Conservation (phyloP, 208 protist genomes). For the Acanthamoeba healyi region DNA sequence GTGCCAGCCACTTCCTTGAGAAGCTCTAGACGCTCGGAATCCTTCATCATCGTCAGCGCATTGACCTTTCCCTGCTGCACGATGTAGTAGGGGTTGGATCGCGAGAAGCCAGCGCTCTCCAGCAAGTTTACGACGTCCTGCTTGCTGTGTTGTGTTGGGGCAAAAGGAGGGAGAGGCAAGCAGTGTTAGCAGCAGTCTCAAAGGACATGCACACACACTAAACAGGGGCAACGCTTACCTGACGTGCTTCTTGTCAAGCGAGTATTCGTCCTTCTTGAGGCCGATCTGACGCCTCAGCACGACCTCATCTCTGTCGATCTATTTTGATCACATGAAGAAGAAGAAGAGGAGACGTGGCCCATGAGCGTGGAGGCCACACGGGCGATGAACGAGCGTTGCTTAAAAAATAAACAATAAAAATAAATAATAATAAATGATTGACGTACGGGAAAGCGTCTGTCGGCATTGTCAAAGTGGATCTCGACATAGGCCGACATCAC, state of each 20-base stretch:
- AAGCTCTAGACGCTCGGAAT: slow-evolving; percentile 96
- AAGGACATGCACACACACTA: no score
- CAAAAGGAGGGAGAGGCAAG: neutral
- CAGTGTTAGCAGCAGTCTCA: no score
- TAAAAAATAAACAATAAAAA: neutral
- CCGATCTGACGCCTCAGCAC: slow-evolving; percentile 97
- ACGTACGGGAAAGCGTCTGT: slow-evolving; percentile 96
- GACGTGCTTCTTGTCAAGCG: slow-evolving; percentile 97
- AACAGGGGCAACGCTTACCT: slow-evolving; percentile 84
- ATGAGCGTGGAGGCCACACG: neutral
- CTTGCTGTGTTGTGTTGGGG: slow-evolving; percentile 74
- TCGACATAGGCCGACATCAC: slow-evolving; percentile 36
- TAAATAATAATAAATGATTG: neutral
- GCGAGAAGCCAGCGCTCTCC: slow-evolving; percentile 98
- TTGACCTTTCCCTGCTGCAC: slow-evolving; percentile 98
- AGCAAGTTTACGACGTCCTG: slow-evolving; percentile 96
- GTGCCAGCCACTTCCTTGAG: slow-evolving; percentile 99
- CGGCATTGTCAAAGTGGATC: slow-evolving; percentile 98
- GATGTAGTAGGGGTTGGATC: slow-evolving; percentile 99
- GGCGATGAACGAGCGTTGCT: no score
- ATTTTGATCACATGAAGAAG: no score
- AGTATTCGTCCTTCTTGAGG: slow-evolving; percentile 99
- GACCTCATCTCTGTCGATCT: slow-evolving; percentile 92
- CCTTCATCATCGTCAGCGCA: slow-evolving; percentile 96
- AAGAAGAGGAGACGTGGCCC: no score